Base-by-base conservation (phyloP, 257 asterid genomes). In the Misopates orontium region DNA sequence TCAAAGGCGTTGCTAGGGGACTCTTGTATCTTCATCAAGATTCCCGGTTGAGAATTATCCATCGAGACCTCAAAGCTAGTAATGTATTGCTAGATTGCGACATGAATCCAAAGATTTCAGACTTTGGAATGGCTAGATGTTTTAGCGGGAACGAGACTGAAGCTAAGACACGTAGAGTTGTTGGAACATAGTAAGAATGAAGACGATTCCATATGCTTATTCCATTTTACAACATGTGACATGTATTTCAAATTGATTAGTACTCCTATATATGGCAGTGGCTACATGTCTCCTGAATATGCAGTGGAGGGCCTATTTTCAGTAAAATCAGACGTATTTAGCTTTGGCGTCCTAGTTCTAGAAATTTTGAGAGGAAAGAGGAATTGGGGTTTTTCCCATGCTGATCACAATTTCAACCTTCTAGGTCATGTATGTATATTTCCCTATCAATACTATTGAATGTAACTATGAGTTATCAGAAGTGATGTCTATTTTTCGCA, bases 101-200 rank as follows among this genome's bases (percentile, higher is more conserved):
- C 45, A 58, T 58, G 64, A 58, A 58, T 45, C 82, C 82, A 3
- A 76, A 79, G 64, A 76, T 79, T 41, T 76, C 79, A 44, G 84
- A 76, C 41, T 79, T 79, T 9, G 84, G 82, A 2, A 15, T 73
- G 65, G 84, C 82, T 14, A 68, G 70, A 53, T 66, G 75, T 54
- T 79, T 64, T 16, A 66, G 71, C 60, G 77, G 77, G 47, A 67
- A 41, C 9, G 68, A 73, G 42, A 58, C 49, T 19, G 64, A 32
- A 58, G 64, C 64, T 17, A 32, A 36, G 19, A 58, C 64, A 36
- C 1, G 22, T 3, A 58, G 48, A 17, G 45, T 58, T 3, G 64
- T 58, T 10, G 64, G 64, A 58, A 36, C 50, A 18, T 58, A 58
- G 49, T 58, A 58, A n/a, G 64, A 32, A n/a, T 16, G 6, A 10